Conservation (phyloP, 805 yeast species). For the Zygoascus ofunaensis region DNA sequence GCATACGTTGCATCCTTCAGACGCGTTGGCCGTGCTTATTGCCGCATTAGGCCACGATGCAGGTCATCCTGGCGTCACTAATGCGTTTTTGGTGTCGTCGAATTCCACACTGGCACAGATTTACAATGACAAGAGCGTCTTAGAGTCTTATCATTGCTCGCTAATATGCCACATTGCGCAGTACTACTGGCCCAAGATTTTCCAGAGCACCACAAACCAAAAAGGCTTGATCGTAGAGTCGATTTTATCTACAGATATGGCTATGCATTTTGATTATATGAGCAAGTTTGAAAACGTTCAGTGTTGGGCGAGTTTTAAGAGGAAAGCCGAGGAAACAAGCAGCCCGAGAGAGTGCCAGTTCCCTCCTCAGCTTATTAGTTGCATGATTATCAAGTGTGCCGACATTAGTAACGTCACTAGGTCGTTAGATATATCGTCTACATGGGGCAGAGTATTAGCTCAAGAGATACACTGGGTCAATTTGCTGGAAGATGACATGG, state of each 20-base stretch:
- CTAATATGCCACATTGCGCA: constrained; percentile 45
- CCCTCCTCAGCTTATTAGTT: constrained; percentile 13
- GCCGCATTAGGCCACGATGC: constrained; percentile 93
- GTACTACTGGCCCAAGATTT: constrained; percentile 42
- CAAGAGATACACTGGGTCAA: constrained; percentile 68
- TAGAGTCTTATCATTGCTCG: constrained; percentile 75
- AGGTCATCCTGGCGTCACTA: constrained; percentile 95
- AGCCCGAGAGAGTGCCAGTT: not conserved
- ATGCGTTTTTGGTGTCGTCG: constrained; percentile 52
- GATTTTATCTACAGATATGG: constrained; percentile 90
- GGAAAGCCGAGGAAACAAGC: not conserved
- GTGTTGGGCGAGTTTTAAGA: not conserved
- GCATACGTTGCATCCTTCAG: constrained; percentile 28
- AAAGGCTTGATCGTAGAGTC: constrained; percentile 25
- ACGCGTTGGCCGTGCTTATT: constrained; percentile 53
- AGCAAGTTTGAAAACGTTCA: constrained; percentile 26
- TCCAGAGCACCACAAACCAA: constrained; percentile 8
- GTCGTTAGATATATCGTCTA: constrained; percentile 61
- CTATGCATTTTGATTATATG: constrained; percentile 69
- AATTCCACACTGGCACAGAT: constrained; percentile 54
- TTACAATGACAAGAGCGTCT: constrained; percentile 57
- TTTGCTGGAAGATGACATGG: constrained; percentile 37
- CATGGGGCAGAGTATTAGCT: constrained; percentile 79
- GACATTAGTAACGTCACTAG: constrained; percentile 92
- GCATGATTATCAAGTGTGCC: constrained; percentile 81